Evolutionary conservation across 1,139 yeast species (phyloP).

Genomic region (Sugiyamaella xylanicola): DNA sequence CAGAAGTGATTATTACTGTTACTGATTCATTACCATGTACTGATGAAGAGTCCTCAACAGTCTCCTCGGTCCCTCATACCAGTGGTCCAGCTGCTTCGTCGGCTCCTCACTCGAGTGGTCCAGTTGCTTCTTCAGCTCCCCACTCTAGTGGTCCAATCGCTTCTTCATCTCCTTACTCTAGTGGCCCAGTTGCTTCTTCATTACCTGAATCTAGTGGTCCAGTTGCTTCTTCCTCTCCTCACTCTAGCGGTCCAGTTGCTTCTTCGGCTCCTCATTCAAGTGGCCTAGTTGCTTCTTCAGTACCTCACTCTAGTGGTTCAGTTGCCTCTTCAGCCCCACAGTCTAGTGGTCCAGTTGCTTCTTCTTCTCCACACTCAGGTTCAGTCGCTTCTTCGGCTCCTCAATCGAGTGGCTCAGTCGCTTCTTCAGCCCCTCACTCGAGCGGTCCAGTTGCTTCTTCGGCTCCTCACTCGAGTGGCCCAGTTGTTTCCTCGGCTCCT

Average conservation of each 20-base stretch:
- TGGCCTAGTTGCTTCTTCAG: conserved; percentile 12
- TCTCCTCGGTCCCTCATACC: not conserved
- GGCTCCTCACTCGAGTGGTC: not conserved
- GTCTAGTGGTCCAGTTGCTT: too few species aligned
- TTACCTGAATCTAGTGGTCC: not conserved
- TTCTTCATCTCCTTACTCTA: not conserved
- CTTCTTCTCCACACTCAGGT: conserved; percentile 12
- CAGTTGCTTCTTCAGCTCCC: not conserved
- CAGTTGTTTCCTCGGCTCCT: too few species aligned
- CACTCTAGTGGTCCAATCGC: not conserved
- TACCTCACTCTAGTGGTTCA: conserved; percentile 7
- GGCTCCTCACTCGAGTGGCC: conserved; percentile 1
- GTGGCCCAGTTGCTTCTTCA: not conserved
- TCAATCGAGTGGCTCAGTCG: not conserved
- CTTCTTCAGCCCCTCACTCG: not conserved
- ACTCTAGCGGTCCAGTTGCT: too few species aligned
- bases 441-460: conserved; percentile 1
- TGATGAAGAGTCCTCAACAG: not conserved
- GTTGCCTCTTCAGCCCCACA: not conserved
- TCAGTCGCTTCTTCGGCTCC: not conserved
- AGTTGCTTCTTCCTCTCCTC: not conserved
- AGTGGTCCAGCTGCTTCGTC: not conserved
- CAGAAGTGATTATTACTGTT: not conserved
- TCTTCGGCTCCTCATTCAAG: conserved; percentile 15
- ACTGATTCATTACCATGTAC: not conserved